Evolutionary conservation across 805 yeast species (phyloP), one percentile per base, ranked within the genome.

Genomic region (Suhomyces kilbournensis): DNA sequence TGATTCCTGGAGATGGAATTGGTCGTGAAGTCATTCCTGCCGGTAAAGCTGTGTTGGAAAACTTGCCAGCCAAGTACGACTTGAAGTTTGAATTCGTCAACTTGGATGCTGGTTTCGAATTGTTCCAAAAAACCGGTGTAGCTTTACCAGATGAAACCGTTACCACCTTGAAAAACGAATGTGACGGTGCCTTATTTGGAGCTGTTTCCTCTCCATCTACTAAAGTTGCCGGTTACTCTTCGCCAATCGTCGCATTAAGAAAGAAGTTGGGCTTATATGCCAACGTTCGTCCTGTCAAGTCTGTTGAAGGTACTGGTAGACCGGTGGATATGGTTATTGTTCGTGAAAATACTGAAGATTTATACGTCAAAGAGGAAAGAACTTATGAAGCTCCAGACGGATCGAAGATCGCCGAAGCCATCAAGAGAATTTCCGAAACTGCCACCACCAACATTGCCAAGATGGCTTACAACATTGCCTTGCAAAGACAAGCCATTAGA

Each of bases 21-120:
- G 99, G 99, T 51, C 84, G 88, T 65, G 99, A 94, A 74, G 99
- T 94, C 46, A 92, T 94, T 55, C 99, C 99, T 56, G 96, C 98
- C 44, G 99, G 99, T 62, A 82, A 83, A 61, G 88, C 89, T 57
- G 82, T 94, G 28, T 79, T 94, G 61, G 93, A 93, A 72, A 86
- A 84, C 56, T 81, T 94, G 53, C 91, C 93, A 44, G 72, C 86
- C n/a, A 76, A 80, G 53, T 87, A 78, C 63, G 92, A 88, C 42
- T 80, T 94, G 59, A 78, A 82, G 51, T 94, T 94, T 63, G 88
- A 91, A 62, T 94, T 94, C 66, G 86, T 89, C 48, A 84, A 90
- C 65, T 82, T 94, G 62, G 85, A 88, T 54, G 99, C 99, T 52
- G 99, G 99, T 25, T 94, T 86, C 69, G 97, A 93, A 71, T 84